Evolutionary conservation across 2,329 filamentous ascomycete genomes (phyloP).

Genomic region (Epichloe sibirici): DNA sequence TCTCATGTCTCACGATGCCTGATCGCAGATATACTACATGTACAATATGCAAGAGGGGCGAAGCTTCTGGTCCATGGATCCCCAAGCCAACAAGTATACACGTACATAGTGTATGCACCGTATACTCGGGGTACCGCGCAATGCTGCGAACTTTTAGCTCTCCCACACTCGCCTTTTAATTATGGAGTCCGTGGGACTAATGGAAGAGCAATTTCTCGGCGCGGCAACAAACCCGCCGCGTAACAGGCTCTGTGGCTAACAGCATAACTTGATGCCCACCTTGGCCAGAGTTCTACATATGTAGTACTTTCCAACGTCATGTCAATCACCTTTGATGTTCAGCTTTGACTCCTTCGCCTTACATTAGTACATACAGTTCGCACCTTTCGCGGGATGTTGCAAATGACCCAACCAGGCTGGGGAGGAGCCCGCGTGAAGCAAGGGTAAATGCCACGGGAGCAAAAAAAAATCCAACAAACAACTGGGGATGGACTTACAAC

Average conservation of each 20-base stretch:
- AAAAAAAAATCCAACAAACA: neutral
- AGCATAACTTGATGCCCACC: too few species aligned
- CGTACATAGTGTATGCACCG: neutral
- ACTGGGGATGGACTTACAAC: neutral
- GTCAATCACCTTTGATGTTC: too few species aligned
- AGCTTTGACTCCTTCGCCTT: too few species aligned
- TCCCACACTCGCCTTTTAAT: neutral
- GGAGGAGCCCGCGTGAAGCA: neutral
- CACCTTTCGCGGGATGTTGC: too few species aligned
- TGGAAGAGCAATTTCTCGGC: neutral
- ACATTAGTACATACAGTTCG: too few species aligned
- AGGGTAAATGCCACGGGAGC: neutral
- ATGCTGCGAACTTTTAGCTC: neutral
- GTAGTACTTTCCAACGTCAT: too few species aligned
- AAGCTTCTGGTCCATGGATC: neutral
- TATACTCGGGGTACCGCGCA: neutral
- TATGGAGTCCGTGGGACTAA: neutral
- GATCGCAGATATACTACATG: neutral
- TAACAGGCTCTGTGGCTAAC: too few species aligned
- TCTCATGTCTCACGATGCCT: neutral
- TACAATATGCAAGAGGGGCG: neutral
- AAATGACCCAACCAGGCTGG: too few species aligned
- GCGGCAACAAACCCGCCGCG: neutral
- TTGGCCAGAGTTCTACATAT: too few species aligned
- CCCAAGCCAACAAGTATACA: neutral